Conservation (phyloP, 495 filamentous ascomycete species). For the Clavariopsis aquatica region DNA sequence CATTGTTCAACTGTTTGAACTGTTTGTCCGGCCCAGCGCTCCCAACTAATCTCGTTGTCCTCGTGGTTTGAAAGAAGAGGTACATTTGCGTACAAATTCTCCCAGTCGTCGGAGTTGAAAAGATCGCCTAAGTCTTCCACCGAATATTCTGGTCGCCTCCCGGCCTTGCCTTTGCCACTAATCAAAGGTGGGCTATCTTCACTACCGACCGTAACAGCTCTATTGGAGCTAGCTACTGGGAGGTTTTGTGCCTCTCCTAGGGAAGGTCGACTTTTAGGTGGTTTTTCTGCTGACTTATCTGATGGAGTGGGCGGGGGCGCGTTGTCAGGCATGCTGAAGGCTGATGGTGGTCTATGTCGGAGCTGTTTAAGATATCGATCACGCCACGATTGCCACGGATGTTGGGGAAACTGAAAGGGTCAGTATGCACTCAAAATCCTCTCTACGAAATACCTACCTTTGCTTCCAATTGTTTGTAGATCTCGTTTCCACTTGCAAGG, state of each 20-base stretch:
- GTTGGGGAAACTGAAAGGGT: conserved; percentile 58
- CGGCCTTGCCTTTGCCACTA: not conserved
- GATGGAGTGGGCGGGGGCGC: conserved; percentile 31
- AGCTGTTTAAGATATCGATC: conserved; percentile 66
- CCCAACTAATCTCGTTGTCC: conserved; percentile 23
- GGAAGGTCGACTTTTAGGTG: not conserved
- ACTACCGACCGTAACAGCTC: not conserved
- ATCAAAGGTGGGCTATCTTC: not conserved
- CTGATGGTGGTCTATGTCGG: conserved; percentile 43
- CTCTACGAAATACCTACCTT: conserved; percentile 47
- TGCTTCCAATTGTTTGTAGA: conserved; percentile 64
- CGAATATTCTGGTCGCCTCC: not conserved
- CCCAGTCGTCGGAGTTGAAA: conserved; percentile 28
- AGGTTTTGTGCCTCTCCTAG: not conserved
- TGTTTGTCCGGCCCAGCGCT: conserved; percentile 15
- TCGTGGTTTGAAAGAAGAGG: not conserved
- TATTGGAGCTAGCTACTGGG: not conserved
- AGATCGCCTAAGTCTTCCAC: not conserved
- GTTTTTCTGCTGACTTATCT: conserved; percentile 21
- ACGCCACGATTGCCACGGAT: conserved; percentile 73
- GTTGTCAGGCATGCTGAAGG: conserved; percentile 25
- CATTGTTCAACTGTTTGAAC: conserved; percentile 22
- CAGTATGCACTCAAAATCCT: not conserved
- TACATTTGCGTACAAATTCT: conserved; percentile 33
- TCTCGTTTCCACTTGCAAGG: conserved; percentile 57